These are phyloP conservation scores for Metschnikowia anglica DNA, from an alignment of 805 yeast species.

Conservation along the genomic window DNA sequence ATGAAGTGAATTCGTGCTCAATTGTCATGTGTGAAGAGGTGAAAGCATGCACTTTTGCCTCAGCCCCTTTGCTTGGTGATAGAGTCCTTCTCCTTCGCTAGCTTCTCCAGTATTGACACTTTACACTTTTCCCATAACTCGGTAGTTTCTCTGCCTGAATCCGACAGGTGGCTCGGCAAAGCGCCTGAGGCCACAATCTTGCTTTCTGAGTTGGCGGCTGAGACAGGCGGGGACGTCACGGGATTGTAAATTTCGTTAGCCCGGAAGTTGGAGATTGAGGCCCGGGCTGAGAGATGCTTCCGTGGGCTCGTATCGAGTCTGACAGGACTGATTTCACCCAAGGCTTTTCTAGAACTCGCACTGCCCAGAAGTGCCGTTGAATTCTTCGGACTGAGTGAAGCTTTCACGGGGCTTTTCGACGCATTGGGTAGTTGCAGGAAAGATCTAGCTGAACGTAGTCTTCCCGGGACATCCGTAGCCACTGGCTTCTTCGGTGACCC, in stretches of 20 bases:
- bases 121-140: slow-evolving; percentile 33
- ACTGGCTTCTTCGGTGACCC: slow-evolving; percentile 7
- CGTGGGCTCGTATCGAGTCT: slow-evolving; percentile 6
- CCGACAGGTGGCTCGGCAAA: slow-evolving; percentile 10
- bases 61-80: slow-evolving; percentile 1
- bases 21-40: background rate
- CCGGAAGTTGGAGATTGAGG: slow-evolving; percentile 25
- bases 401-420: background rate
- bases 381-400: slow-evolving; percentile 8
- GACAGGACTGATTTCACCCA: background rate
- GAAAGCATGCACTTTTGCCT: background rate
- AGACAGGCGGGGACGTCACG: slow-evolving; percentile 21
- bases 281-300: slow-evolving; percentile 17
- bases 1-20: background rate
- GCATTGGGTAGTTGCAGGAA: slow-evolving; percentile 8
- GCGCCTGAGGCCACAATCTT: background rate
- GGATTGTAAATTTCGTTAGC: slow-evolving; percentile 29
- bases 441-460: slow-evolving; percentile 6
- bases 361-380: slow-evolving; percentile 4
- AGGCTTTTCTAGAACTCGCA: background rate
- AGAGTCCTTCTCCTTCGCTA: slow-evolving; percentile 21
- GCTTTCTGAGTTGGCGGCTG: background rate
- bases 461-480: background rate
- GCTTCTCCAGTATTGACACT: slow-evolving; percentile 26
- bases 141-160: slow-evolving; percentile 4